Percentiles rank a stretch among this genome's conserved stretches.
Conservation (phyloP, 805 yeast species). For the Brettanomyces bruxellensis region DNA sequence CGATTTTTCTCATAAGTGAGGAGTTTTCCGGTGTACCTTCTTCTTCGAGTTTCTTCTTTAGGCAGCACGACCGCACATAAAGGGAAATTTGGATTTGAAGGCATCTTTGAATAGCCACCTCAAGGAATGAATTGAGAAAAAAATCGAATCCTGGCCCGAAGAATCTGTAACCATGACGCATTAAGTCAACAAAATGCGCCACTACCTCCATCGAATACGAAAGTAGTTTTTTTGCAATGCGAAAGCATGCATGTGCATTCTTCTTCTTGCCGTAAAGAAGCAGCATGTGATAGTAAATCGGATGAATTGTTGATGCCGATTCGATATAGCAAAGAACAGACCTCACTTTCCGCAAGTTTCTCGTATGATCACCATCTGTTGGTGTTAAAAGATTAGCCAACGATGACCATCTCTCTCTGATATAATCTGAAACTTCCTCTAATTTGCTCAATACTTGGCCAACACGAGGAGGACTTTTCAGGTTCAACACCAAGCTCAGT, state of each 20-base stretch:
- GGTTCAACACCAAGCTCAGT: constrained; percentile 29
- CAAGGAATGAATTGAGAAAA: constrained; percentile 29
- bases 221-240: constrained; percentile 28
- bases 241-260: constrained; percentile 28
- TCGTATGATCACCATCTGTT: constrained; percentile 10
- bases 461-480: constrained; percentile 30
- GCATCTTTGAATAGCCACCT: constrained; percentile 29
- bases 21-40: not conserved
- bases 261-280: constrained; percentile 27
- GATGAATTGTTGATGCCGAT: constrained; percentile 26
- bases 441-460: constrained; percentile 27
- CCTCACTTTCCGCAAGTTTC: constrained; percentile 17
- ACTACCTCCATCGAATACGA: constrained; percentile 24
- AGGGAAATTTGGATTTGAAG: constrained; percentile 18
- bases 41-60: not conserved
- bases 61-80: not conserved
- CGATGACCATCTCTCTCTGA: constrained; percentile 25
- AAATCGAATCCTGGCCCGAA: constrained; percentile 30
- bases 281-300: constrained; percentile 34
- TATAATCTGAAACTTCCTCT: constrained; percentile 27
- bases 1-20: not conserved
- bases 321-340: constrained; percentile 16
- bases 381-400: constrained; percentile 20
- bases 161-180: constrained; percentile 20
- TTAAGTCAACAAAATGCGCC: constrained; percentile 28